phyloP scores from a whole-genome alignment of 148 eudicot species.

The Rhododendron griersonianum region DNA sequence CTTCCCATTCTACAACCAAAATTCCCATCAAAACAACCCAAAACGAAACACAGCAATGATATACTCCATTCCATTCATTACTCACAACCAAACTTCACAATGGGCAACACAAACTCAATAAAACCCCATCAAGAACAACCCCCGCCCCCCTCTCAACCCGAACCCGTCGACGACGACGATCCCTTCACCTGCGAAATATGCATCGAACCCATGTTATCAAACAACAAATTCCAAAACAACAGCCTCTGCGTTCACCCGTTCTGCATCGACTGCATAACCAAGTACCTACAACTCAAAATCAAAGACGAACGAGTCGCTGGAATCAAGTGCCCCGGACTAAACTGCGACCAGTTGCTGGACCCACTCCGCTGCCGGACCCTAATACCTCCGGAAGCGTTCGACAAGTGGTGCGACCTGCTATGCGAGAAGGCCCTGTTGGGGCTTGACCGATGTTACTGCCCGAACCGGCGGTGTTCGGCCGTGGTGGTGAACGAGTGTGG shows the following conservation, averaged over 20 bases:
- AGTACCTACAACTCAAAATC: constrained; percentile 30
- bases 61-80: too few species aligned
- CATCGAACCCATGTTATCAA: neutral
- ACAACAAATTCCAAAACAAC: constrained; percentile 16
- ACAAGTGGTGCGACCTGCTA: too few species aligned
- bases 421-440: too few species aligned
- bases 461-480: constrained; percentile 32
- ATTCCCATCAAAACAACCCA: too few species aligned
- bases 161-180: too few species aligned
- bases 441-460: constrained; percentile 33
- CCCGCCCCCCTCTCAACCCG: neutral
- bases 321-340: neutral
- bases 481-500: constrained; percentile 45
- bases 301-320: constrained; percentile 16
- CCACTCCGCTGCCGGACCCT: constrained; percentile 15
- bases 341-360: constrained; percentile 22
- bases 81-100: neutral
- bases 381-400: constrained; percentile 9
- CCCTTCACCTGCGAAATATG: constrained; percentile 8
- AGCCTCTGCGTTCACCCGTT: constrained; percentile 30
- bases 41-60: too few species aligned
- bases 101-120: neutral
- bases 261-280: constrained; percentile 31
- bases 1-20: too few species aligned
- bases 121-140: constrained; percentile 22